Conservation (phyloP, 148 eudicot genomes). For the Pharnaceum exiguum region DNA sequence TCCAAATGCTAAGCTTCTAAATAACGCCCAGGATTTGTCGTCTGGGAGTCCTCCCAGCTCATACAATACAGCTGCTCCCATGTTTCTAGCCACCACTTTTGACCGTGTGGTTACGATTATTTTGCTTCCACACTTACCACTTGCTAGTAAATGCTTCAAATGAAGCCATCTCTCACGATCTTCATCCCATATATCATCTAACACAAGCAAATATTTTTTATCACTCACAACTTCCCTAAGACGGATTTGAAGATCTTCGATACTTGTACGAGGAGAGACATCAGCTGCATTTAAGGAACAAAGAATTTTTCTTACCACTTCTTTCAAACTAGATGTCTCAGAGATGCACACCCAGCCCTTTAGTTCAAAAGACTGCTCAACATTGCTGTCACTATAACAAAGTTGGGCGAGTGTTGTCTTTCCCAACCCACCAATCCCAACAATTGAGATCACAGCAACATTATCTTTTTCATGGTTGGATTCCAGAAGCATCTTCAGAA, state of each 20-base stretch:
- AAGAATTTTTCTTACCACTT: not conserved
- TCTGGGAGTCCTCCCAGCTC: not conserved
- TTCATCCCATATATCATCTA: conserved; percentile 6
- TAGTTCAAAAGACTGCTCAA: not conserved
- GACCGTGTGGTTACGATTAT: conserved; percentile 7
- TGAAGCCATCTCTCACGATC: not conserved
- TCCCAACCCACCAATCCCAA: conserved; percentile 16
- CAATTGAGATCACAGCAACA: not conserved
- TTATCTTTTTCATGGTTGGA: not conserved
- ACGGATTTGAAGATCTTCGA: not conserved
- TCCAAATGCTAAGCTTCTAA: conserved; percentile 1
- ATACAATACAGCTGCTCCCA: not conserved
- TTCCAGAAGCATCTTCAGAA: not conserved
- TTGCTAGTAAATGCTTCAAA: not conserved
- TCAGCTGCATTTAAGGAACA: not conserved
- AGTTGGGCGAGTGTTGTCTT: conserved; percentile 16
- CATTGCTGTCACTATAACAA: not conserved
- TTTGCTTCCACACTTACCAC: conserved; percentile 7
- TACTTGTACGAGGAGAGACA: not conserved
- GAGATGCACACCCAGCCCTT: conserved; percentile 8
- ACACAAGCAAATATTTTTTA: conserved; percentile 2
- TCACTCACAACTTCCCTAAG: not conserved
- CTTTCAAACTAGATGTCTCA: not conserved
- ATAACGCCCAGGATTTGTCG: conserved; percentile 1
- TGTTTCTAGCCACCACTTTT: not conserved